Conservation (phyloP, 352 stramenopile species). For the Phytophthora hybrid region DNA sequence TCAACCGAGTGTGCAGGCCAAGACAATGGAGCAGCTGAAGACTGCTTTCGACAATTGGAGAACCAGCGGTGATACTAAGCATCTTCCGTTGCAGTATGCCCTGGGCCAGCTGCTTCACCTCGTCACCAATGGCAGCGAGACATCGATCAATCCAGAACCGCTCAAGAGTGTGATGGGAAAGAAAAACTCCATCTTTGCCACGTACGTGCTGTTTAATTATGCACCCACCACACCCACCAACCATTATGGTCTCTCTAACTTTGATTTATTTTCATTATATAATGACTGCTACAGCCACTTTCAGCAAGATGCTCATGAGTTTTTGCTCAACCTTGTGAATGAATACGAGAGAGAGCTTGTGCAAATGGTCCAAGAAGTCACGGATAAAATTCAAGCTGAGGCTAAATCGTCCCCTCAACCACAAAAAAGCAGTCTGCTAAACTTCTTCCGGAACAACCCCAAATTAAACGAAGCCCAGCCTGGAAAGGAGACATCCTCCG, state of each 20-base stretch:
- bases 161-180: slow-evolving; percentile 84
- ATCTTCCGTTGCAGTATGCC: slow-evolving; percentile 62
- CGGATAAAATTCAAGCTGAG: slow-evolving; percentile 45
- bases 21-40: slow-evolving; percentile 58
- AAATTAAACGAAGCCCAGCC: slow-evolving; percentile 16
- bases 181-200: slow-evolving; percentile 84
- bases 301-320: slow-evolving; percentile 91
- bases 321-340: slow-evolving; percentile 83
- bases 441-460: slow-evolving; percentile 62
- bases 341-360: slow-evolving; percentile 89
- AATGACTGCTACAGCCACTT: slow-evolving; percentile 55
- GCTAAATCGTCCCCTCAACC: slow-evolving; percentile 33
- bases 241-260: slow-evolving; percentile 8
- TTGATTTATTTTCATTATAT: slow-evolving; percentile 14
- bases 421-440: slow-evolving; percentile 58
- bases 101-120: slow-evolving; percentile 67
- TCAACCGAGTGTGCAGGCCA: slow-evolving; percentile 34
- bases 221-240: slow-evolving; percentile 1
- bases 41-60: slow-evolving; percentile 59
- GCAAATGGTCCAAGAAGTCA: slow-evolving; percentile 47
- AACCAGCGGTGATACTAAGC: slow-evolving; percentile 54
- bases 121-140: slow-evolving; percentile 70
- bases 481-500: slow-evolving; percentile 22
- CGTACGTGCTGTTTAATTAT: slow-evolving; percentile 53
- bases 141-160: slow-evolving; percentile 77